These are phyloP conservation scores for Fraxinus dipetala DNA, from an alignment of 305 asterid species.

Conservation along the genomic window DNA sequence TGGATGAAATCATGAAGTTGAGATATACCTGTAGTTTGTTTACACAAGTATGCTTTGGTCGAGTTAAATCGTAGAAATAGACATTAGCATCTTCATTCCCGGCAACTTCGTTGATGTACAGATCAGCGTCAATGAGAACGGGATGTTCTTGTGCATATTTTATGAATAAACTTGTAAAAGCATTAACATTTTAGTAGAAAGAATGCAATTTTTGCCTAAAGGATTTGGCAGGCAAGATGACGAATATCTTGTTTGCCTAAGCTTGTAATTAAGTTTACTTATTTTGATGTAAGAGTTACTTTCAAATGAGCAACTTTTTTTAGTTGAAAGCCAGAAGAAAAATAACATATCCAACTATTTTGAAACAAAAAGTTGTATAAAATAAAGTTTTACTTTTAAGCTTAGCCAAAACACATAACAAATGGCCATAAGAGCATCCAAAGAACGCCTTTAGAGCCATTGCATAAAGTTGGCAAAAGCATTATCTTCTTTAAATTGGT, in stretches of 20 bases:
- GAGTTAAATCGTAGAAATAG: conserved; percentile 88
- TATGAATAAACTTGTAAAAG: not conserved
- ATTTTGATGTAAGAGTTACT: not conserved
- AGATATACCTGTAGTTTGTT: conserved; percentile 83
- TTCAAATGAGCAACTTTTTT: not conserved
- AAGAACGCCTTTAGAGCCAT: not conserved
- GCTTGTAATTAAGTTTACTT: not conserved
- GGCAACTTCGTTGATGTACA: conserved; percentile 52
- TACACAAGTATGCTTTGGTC: conserved; percentile 84
- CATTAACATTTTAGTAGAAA: not conserved
- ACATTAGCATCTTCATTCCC: conserved; percentile 96
- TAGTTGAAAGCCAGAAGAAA: not conserved
- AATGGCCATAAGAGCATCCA: not conserved
- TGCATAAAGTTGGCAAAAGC: not conserved
- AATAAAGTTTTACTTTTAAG: not conserved
- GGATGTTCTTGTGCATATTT: not conserved
- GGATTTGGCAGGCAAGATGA: not conserved
- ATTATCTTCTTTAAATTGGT: not conserved
- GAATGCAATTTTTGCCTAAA: not conserved
- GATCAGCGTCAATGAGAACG: conserved; percentile 14
- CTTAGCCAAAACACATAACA: not conserved
- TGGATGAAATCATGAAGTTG: not conserved
- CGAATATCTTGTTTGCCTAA: not conserved
- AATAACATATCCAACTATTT: not conserved
- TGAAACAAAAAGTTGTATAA: not conserved